A percentile compares a stretch with the other conserved stretches of the same genome.
Conservation (phyloP, 2,329 filamentous ascomycete species). For the Neonectria neomacrospora region DNA sequence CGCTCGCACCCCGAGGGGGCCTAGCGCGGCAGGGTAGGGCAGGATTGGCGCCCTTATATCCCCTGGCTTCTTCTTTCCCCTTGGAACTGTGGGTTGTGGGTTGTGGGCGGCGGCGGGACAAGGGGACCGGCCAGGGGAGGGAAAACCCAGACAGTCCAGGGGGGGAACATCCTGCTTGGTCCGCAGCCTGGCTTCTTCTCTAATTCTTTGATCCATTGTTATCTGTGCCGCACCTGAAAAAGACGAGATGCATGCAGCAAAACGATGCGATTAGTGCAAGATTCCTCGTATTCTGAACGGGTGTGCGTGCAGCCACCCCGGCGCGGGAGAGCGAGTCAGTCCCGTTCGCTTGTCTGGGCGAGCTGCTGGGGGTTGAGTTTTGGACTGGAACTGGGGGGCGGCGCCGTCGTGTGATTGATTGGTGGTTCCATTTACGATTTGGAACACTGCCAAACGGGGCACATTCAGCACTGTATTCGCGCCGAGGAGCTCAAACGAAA, state of each 20-base stretch:
- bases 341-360: neutral
- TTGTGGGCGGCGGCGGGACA: neutral
- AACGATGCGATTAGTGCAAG: neutral
- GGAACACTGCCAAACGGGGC: neutral
- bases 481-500: no score
- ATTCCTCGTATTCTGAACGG: neutral
- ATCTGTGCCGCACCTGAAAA: neutral
- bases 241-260: no score
- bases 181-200: neutral
- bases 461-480: no score
- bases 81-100: slow-evolving; percentile 5
- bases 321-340: slow-evolving; percentile 11
- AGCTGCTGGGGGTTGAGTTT: slow-evolving; percentile 5
- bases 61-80: slow-evolving; percentile 1
- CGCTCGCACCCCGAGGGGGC: neutral
- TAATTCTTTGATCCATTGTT: no score
- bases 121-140: neutral
- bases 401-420: slow-evolving; percentile 19
- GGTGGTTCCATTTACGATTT: slow-evolving; percentile 5
- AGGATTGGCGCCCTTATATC: slow-evolving; percentile 13
- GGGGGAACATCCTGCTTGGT: neutral
- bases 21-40: slow-evolving; percentile 12
- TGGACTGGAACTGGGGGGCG: neutral
- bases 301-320: neutral
- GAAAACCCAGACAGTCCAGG: neutral